Base-by-base conservation (phyloP, 768 basidiomycete species). In the Tulasnella sp. region DNA sequence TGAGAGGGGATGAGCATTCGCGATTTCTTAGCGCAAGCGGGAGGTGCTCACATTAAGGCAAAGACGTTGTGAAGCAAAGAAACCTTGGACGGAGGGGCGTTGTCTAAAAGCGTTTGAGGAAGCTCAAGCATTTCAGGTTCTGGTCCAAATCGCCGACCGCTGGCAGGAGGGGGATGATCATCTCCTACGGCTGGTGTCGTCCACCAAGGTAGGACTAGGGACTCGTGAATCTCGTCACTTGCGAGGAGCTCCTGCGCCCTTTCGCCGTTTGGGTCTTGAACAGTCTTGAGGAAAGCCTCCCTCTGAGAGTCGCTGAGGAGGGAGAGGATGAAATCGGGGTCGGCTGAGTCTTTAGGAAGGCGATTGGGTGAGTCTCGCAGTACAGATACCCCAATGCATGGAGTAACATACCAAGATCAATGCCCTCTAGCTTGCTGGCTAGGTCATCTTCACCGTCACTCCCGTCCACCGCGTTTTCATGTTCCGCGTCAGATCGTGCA, bases 141-240 rank as follows among this genome's bases (percentile, higher is more conserved):
- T 25, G 4, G n/a, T 4, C 58, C 58, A 31, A 64, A 64, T 31
- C 29, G 25, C 31, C 31, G 5, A 11, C n/a, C 8, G 74, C 54
- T 78, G 86, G 80, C 3, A 82, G 76, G 31, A 89, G 90, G 1
- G 72, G 31, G 38, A 14, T 74, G 67, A 29, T 69, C 42, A 12
- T n/a, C 77, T 31, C 78, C 75, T n/a, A 77, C 78, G 3, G 69
- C 19, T 1, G 80, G 78, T 25, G 80, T 83, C 74, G 89, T 86
- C 93, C 93, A 96, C 94, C 94, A 96, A 6, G 93, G 93, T 5
- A 84, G 83, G 4, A 83, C 82, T 29, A 82, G 85, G n/a, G 85
- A 86, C 58, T 25, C 29, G 25, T 64, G 58, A 4, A 64, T 64
- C 5, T 83, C 88, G 76, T 87, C 84, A 77, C 88, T 89, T 37